A percentile compares a stretch with the other conserved stretches of the same genome.
Conservation (phyloP, 176 grass and related monocot genomes). For the Paspalum vaginatum region DNA sequence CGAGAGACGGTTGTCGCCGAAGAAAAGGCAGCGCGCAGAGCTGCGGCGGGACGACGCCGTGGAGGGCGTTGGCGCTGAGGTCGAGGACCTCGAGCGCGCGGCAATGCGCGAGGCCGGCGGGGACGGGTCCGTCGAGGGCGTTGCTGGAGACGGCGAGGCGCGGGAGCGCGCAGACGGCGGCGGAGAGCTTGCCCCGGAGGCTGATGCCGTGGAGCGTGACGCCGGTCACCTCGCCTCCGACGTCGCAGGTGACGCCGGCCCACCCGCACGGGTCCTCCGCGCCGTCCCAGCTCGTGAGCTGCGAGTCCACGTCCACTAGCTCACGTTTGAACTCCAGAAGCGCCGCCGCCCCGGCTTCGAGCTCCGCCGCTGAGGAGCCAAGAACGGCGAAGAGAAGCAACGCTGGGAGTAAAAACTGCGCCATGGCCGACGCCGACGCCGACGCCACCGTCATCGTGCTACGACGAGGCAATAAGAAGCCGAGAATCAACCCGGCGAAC, state of each 20-base stretch:
- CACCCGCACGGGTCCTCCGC: conserved; percentile 58
- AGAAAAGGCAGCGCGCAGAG: conserved; percentile 70
- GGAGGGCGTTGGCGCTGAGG: conserved; percentile 77
- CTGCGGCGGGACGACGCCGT: conserved; percentile 51
- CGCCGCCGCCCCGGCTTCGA: neutral
- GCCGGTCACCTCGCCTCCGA: conserved; percentile 50
- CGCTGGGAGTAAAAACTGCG: neutral
- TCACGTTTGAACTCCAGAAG: conserved; percentile 62
- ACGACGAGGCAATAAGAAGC: no score
- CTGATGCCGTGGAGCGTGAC: conserved; percentile 60
- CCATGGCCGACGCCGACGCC: neutral
- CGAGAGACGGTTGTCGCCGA: conserved; percentile 73
- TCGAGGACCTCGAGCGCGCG: conserved; percentile 70
- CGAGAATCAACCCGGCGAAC: no score
- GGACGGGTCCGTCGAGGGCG: conserved; percentile 52
- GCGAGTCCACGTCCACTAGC: conserved; percentile 50
- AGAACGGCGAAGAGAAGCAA: neutral
- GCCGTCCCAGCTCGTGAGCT: conserved; percentile 56
- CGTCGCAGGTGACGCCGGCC: conserved; percentile 67
- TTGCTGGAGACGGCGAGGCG: conserved; percentile 68
- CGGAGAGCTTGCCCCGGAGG: conserved; percentile 64
- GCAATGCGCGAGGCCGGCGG: conserved; percentile 52
- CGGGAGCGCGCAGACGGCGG: conserved; percentile 63
- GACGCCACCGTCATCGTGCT: no score
- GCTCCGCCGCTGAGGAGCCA: neutral